Evolutionary conservation across 441 rosid genomes (phyloP).

Genomic region (Euphorbia schlechtendalii): DNA sequence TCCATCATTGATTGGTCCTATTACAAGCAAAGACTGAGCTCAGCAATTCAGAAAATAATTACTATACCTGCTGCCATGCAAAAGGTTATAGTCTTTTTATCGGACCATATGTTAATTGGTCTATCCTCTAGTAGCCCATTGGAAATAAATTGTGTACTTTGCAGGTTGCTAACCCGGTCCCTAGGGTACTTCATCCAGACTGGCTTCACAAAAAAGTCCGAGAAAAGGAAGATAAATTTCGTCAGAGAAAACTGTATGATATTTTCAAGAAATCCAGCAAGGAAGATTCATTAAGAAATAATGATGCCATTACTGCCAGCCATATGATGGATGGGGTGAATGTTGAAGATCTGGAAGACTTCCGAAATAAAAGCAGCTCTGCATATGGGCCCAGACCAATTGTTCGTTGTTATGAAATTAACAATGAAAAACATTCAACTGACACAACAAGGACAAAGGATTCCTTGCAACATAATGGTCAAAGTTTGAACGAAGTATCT

Average conservation of each 20-base stretch:
- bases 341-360: constrained; percentile 81
- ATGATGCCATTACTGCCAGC: constrained; percentile 21
- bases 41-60: constrained; percentile 89
- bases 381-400: constrained; percentile 58
- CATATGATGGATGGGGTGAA: constrained; percentile 27
- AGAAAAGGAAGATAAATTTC: constrained; percentile 89
- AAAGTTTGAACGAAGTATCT: constrained; percentile 27
- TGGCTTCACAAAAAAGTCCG: constrained; percentile 97
- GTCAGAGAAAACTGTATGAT: constrained; percentile 78
- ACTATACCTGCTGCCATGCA: constrained; percentile 99
- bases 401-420: constrained; percentile 52
- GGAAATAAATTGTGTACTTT: constrained; percentile 24
- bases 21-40: constrained; percentile 89
- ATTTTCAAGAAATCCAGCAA: constrained; percentile 44
- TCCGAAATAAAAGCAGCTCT: constrained; percentile 42
- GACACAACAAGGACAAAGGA: constrained; percentile 21
- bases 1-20: constrained; percentile 93
- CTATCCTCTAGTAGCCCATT: constrained; percentile 19
- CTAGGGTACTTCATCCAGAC: constrained; percentile 96
- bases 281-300: constrained; percentile 29
- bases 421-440: constrained; percentile 30
- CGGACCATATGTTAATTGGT: constrained; percentile 8
- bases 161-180: constrained; percentile 95
- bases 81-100: constrained; percentile 53
- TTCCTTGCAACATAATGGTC: constrained; percentile 21